Percentiles rank a stretch among this genome's conserved stretches.
Evolutionary conservation across 139 green algal species (phyloP).

Genomic region (Nannochloris sp.): DNA sequence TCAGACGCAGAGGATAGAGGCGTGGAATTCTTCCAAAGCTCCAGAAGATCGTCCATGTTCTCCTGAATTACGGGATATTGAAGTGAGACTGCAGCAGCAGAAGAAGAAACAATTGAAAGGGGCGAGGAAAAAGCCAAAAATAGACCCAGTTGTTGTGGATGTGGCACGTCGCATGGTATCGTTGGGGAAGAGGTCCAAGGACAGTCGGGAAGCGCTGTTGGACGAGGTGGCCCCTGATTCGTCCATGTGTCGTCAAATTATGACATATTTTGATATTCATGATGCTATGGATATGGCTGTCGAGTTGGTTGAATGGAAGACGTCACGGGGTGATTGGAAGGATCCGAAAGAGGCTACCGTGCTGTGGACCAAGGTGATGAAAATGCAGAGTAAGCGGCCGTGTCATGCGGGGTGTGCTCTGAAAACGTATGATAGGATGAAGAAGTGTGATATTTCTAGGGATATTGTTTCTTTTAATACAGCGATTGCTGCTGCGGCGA

Average conservation of each 20-base stretch:
- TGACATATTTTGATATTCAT: constrained; percentile 14
- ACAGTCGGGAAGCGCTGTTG: background rate
- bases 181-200: too few relatives aligned
- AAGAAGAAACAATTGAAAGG: too few relatives aligned
- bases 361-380: constrained; percentile 34
- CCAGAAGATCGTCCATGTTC: too few relatives aligned
- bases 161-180: constrained; percentile 4
- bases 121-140: constrained; percentile 8
- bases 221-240: background rate
- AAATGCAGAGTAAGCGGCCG: constrained; percentile 15
- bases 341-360: background rate
- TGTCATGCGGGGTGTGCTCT: constrained; percentile 12
- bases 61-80: too few relatives aligned
- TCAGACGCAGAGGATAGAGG: too few relatives aligned
- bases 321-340: background rate
- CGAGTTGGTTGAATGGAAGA: constrained; percentile 6
- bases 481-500: constrained; percentile 33
- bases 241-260: constrained; percentile 3
- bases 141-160: background rate
- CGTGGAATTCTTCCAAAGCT: too few relatives aligned
- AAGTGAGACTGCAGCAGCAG: too few relatives aligned
- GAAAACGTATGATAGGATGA: constrained; percentile 33
- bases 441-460: constrained; percentile 8
- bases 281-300: constrained; percentile 16
- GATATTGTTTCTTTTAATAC: constrained; percentile 42